Conservation (phyloP, 352 stramenopile genomes). For the Pythium apleroticum region DNA sequence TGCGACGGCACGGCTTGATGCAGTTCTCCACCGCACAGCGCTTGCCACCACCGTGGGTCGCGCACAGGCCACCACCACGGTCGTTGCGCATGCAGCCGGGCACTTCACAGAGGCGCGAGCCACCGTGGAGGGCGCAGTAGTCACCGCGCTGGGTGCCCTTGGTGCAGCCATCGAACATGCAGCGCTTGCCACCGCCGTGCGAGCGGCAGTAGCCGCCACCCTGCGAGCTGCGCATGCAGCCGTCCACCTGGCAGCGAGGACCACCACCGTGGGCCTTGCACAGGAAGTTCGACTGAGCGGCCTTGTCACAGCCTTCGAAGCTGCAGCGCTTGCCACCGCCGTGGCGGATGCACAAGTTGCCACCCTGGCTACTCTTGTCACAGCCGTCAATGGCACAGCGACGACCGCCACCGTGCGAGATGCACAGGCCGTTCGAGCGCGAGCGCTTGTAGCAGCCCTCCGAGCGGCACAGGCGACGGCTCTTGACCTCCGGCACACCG, state of each 20-base stretch:
- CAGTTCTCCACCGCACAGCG: conserved; percentile 71
- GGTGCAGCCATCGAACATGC: conserved; percentile 78
- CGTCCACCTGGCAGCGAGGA: conserved; percentile 64
- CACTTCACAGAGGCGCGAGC: conserved; percentile 81
- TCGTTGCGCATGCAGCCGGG: conserved; percentile 83
- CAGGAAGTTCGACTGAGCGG: conserved; percentile 77
- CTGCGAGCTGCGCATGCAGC: conserved; percentile 71
- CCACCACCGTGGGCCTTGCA: conserved; percentile 85
- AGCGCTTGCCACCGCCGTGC: conserved; percentile 87
- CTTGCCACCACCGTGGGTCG: conserved; percentile 83
- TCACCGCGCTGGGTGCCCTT: conserved; percentile 87
- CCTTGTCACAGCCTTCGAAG: conserved; percentile 72
- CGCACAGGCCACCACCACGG: conserved; percentile 72
- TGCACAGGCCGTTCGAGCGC: conserved; percentile 85
- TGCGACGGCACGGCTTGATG: conserved; percentile 75
- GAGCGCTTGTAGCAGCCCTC: conserved; percentile 86
- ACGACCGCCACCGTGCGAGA: conserved; percentile 75
- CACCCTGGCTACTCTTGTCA: conserved; percentile 76
- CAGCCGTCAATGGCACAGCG: conserved; percentile 74
- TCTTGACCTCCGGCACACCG: conserved; percentile 47
- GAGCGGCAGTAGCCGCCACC: conserved; percentile 80
- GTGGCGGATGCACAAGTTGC: conserved; percentile 83
- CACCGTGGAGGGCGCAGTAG: conserved; percentile 85
- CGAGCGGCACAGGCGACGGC: conserved; percentile 65
- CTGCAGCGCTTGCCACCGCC: conserved; percentile 82